Evolutionary conservation across 2,329 filamentous ascomycete species (phyloP).

Genomic region (Ceratocystis cubensis): DNA sequence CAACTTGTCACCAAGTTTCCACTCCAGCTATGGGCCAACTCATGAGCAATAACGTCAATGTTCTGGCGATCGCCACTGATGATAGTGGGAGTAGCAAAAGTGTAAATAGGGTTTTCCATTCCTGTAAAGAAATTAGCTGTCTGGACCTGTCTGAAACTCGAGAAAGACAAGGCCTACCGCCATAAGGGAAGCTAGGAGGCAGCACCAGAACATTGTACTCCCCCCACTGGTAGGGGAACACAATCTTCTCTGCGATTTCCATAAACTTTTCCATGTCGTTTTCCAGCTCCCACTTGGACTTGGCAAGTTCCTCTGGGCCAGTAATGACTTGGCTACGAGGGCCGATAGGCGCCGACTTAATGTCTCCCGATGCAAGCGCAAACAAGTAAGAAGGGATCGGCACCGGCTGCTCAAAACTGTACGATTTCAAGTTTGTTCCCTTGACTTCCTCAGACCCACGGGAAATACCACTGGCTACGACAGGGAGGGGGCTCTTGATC

Average conservation of each 20-base stretch:
- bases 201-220: conserved; percentile 89
- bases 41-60: conserved; percentile 91
- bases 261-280: conserved; percentile 86
- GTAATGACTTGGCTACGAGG: conserved; percentile 74
- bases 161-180: conserved; percentile 40
- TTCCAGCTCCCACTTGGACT: conserved; percentile 83
- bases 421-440: conserved; percentile 49
- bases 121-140: conserved; percentile 32
- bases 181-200: conserved; percentile 81
- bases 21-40: conserved; percentile 66
- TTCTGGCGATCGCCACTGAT: conserved; percentile 86
- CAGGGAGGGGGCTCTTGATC: conserved; percentile 72
- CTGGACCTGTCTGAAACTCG: not conserved
- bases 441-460: conserved; percentile 34
- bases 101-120: conserved; percentile 90
- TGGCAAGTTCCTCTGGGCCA: conserved; percentile 73
- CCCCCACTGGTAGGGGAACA: conserved; percentile 87
- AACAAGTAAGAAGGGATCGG: conserved; percentile 93
- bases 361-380: conserved; percentile 77
- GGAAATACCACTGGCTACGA: conserved; percentile 77
- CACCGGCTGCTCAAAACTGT: conserved; percentile 78
- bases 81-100: conserved; percentile 87
- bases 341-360: conserved; percentile 74
- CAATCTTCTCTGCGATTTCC: conserved; percentile 63
- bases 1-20: conserved; percentile 72